A percentile compares a stretch with the other conserved stretches of the same genome.
These are phyloP conservation scores for Candida palmyrensis DNA, from an alignment of 805 yeast genomes.

Conservation along the genomic window DNA sequence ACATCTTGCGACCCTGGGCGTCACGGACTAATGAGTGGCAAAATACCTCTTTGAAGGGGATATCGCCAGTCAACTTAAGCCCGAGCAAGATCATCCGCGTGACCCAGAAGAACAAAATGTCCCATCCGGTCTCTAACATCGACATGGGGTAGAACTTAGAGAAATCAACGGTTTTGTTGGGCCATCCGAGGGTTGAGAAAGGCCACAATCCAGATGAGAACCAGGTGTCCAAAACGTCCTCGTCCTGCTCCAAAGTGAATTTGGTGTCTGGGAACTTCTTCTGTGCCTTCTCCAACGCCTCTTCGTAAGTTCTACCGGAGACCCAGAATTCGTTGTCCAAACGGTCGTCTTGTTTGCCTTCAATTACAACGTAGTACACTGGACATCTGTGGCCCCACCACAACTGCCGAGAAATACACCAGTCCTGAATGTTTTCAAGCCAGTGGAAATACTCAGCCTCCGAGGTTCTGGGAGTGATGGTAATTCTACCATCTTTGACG, in stretches of 20 bases:
- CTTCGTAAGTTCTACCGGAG: slow-evolving; percentile 78
- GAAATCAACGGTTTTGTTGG: slow-evolving; percentile 70
- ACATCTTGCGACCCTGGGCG: slow-evolving; percentile 99
- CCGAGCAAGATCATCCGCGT: slow-evolving; percentile 93
- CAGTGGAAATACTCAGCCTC: slow-evolving; percentile 93
- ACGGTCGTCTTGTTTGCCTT: slow-evolving; percentile 62
- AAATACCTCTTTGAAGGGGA: slow-evolving; percentile 95
- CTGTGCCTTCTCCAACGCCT: slow-evolving; percentile 79
- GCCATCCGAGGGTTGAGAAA: slow-evolving; percentile 96
- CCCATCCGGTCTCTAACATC: slow-evolving; percentile 98
- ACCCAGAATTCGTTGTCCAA: slow-evolving; percentile 78
- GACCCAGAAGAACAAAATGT: slow-evolving; percentile 98
- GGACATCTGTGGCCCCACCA: slow-evolving; percentile 99
- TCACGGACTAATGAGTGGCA: slow-evolving; percentile 98
- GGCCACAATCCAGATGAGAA: slow-evolving; percentile 99
- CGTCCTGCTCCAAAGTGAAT: slow-evolving; percentile 86
- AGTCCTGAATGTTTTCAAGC: slow-evolving; percentile 94
- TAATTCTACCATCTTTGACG: slow-evolving; percentile 74
- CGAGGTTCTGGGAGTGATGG: slow-evolving; percentile 81
- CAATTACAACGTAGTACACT: slow-evolving; percentile 79
- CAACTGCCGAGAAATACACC: slow-evolving; percentile 95
- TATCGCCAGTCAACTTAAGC: slow-evolving; percentile 79
- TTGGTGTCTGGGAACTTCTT: slow-evolving; percentile 64
- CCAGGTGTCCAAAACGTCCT: slow-evolving; percentile 98
- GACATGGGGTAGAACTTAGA: slow-evolving; percentile 83